Conservation (phyloP, 768 basidiomycete genomes). For the Phylloporus sp. region DNA sequence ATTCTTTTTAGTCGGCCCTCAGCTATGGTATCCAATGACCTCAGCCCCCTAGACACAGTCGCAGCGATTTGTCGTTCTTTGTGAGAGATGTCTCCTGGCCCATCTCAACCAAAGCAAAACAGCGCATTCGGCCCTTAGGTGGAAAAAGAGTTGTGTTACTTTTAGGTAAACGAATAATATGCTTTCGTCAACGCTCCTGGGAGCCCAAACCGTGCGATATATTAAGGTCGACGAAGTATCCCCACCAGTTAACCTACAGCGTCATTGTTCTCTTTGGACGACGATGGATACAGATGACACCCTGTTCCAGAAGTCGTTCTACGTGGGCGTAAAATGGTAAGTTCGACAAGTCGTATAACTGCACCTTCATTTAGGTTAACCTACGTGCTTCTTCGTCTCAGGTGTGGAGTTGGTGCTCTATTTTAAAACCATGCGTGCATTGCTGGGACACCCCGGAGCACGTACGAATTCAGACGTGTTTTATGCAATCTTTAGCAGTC, state of each 20-base stretch:
- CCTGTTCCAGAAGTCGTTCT: not conserved
- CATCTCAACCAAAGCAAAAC: no score
- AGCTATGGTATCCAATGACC: no score
- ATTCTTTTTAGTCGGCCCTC: no score
- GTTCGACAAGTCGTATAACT: not conserved
- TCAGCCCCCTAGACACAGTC: no score
- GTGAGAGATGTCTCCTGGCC: no score
- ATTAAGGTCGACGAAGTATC: not conserved
- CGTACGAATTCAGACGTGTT: conserved; percentile 8
- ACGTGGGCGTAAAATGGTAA: not conserved
- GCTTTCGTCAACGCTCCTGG: no score
- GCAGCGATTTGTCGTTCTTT: no score
- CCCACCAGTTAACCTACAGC: not conserved
- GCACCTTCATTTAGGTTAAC: not conserved
- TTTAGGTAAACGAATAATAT: no score
- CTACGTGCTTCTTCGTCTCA: not conserved
- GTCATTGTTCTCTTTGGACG: not conserved
- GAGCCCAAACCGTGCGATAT: no score
- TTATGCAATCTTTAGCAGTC: conserved; percentile 14
- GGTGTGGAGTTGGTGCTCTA: conserved; percentile 6
- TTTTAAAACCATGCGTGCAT: conserved; percentile 9
- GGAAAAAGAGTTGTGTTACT: no score
- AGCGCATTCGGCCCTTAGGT: no score
- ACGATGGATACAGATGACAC: not conserved
- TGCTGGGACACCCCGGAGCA: not conserved